Base-by-base conservation (phyloP, 2,329 filamentous ascomycete species). In the Alternaria arborescens region DNA sequence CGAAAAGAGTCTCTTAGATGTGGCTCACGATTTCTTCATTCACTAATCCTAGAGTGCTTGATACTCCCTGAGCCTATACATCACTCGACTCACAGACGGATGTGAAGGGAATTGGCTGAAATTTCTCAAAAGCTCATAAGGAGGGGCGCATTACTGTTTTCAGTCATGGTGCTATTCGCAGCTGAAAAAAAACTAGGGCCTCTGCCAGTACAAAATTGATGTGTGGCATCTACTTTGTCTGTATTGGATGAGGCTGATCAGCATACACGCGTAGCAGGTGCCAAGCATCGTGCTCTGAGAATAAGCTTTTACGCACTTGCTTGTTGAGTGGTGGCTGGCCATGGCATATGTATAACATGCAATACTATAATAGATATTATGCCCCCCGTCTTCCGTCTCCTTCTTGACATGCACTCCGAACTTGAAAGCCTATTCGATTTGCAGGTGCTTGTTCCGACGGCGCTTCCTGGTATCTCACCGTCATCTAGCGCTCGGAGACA, bases 301-400 rank as follows among this genome's bases (percentile, higher is more conserved):
- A 22, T 46, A 59, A 38, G 41, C 66, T 7, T 65, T 70, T 18
- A 36, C 68, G 6, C 55, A 52, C 55, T 46, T 46, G 59, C 63
- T 28, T 41, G 40, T 14, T 34, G 64, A 18, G 62, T 67, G 47
- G 52, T 68, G 8, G 32, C 4, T 40, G 24, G 48, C 30, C 40
- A 28, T 38, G 30, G 41, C 22, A 42, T 44, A 55, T 30, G 42
- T 30, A 20, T 43, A 46, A 30, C 40, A 38, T 42, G 36, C n/a
- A 28, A 36, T 36, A 10, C 12, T 24, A 34, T 38, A 24, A n/a
- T 12, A 12, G 28, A 30, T 20, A 5, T 42, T n/a, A 16, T 26
- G 20, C 30, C 36, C 40, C 30, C 22, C n/a, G 42, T 51, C 10
- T n/a, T 32, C 14, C 42, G 7, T 28, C 11, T 20, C 34, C 32